Evolutionary conservation across 176 grass and related monocot genomes (phyloP).

Genomic region (Poa pratensis): DNA sequence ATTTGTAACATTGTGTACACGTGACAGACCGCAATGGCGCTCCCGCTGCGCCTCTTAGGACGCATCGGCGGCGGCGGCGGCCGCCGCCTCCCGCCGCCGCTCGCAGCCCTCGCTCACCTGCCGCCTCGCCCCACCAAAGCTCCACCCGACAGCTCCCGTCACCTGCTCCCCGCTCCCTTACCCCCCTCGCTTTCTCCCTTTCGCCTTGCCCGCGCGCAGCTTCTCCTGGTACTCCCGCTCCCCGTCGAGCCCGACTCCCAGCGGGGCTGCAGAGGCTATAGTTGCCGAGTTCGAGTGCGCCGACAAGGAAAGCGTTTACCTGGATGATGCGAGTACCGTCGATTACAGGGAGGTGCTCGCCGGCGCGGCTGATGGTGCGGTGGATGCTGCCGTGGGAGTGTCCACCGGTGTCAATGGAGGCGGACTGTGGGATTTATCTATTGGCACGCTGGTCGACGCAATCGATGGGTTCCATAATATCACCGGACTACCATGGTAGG

Average conservation of each 20-base stretch:
- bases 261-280: background rate
- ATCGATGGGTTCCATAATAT: slow-evolving; percentile 72
- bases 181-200: background rate
- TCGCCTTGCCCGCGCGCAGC: slow-evolving; percentile 44
- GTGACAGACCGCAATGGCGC: slow-evolving; percentile 32
- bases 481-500: slow-evolving; percentile 88
- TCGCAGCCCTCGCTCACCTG: slow-evolving; percentile 21
- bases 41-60: slow-evolving; percentile 49
- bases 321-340: background rate
- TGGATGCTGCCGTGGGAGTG: slow-evolving; percentile 47
- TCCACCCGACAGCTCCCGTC: background rate
- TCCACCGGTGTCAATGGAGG: slow-evolving; percentile 30
- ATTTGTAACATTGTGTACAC: slow-evolving; percentile 13
- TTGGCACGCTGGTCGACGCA: slow-evolving; percentile 30
- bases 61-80: slow-evolving; percentile 38
- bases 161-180: background rate
- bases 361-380: slow-evolving; percentile 13
- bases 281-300: background rate
- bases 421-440: slow-evolving; percentile 40
- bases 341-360: slow-evolving; percentile 35
- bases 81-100: slow-evolving; percentile 31
- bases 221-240: slow-evolving; percentile 69
- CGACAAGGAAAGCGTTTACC: background rate
- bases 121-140: background rate
- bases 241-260: background rate